Evolutionary conservation across 192 early-diverging fungal genomes (phyloP).

Genomic region (Backusella tarrabulga): DNA sequence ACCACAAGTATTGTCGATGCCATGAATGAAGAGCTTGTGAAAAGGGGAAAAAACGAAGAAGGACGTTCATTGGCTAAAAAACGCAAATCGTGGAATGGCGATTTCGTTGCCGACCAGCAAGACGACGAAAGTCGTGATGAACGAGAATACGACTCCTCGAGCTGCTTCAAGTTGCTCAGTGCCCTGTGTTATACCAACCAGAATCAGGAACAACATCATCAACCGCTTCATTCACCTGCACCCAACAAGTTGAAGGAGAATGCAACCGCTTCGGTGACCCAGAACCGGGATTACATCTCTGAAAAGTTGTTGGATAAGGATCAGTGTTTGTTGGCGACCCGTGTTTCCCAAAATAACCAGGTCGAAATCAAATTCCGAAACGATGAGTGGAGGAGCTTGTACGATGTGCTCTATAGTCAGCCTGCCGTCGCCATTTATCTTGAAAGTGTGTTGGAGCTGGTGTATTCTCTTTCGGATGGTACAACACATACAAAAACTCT

Average conservation of each 20-base stretch:
- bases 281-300: conserved; percentile 16
- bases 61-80: background rate
- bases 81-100: background rate
- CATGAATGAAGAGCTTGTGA: background rate
- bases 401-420: background rate
- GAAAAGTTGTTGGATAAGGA: conserved; percentile 8
- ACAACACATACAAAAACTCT: conserved; percentile 14
- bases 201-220: background rate
- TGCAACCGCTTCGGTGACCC: background rate
- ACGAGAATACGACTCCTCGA: background rate
- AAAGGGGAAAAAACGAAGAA: background rate
- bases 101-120: background rate
- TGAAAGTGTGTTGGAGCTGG: conserved; percentile 4
- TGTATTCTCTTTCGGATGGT: conserved; percentile 9
- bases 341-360: background rate
- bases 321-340: background rate
- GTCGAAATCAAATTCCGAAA: conserved; percentile 14
- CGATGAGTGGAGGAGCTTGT: conserved; percentile 14
- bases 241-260: background rate
- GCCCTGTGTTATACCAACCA: background rate
- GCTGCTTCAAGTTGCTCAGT: background rate
- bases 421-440: conserved; percentile 1
- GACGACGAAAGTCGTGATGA: background rate
- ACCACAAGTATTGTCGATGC: background rate
- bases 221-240: background rate